These are phyloP conservation scores for Pseudomonodictys pantanalensis DNA, from an alignment of 495 filamentous ascomycete genomes.

Conservation along the genomic window DNA sequence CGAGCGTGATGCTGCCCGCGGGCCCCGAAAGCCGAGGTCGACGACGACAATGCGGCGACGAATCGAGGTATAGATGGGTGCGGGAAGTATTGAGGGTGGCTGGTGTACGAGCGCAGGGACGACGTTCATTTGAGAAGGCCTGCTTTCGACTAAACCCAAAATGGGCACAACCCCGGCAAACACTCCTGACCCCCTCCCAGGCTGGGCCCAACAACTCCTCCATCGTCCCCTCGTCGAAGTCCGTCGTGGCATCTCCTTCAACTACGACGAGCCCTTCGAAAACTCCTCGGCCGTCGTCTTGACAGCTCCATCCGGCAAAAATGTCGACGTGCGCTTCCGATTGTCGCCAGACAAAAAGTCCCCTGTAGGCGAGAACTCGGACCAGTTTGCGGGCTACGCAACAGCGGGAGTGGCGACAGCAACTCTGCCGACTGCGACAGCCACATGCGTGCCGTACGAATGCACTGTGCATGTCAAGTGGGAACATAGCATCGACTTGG, in stretches of 20 bases:
- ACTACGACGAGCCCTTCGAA: conserved; percentile 3
- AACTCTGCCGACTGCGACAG: background rate
- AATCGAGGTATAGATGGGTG: no score
- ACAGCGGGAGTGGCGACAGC: background rate
- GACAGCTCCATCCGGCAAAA: conserved; percentile 2
- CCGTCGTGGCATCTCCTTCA: background rate
- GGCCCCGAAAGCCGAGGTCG: background rate
- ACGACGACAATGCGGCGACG: no score
- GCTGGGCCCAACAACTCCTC: background rate
- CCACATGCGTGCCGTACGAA: conserved; percentile 1
- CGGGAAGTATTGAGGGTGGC: background rate
- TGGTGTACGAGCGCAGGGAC: background rate
- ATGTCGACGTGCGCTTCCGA: conserved; percentile 7
- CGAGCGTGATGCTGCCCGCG: no score
- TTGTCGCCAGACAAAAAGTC: background rate
- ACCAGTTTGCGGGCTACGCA: background rate
- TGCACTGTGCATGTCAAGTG: conserved; percentile 1
- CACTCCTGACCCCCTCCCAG: background rate
- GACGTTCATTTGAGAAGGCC: background rate
- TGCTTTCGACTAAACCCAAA: background rate
- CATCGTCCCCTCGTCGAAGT: background rate
- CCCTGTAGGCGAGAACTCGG: background rate
- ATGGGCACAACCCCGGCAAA: background rate
- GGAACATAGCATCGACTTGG: conserved; percentile 1
- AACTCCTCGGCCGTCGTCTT: conserved; percentile 1